phyloP scores from a whole-genome alignment of 495 filamentous ascomycete genomes.

The Daldinia loculata region DNA sequence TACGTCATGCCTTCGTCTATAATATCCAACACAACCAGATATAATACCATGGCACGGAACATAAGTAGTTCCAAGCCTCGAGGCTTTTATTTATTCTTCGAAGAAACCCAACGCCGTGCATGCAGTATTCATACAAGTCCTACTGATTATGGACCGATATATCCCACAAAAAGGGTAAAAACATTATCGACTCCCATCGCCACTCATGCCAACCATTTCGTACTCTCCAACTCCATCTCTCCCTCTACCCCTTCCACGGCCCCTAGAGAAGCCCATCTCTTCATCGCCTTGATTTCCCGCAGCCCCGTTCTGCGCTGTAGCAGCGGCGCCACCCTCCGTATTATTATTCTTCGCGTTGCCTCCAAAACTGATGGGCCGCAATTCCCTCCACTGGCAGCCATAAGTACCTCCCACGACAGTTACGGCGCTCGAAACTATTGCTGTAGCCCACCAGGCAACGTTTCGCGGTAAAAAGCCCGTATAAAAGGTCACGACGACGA shows the following conservation, averaged over 20 bases:
- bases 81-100: conserved; percentile 14
- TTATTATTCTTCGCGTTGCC: conserved; percentile 54
- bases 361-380: conserved; percentile 89
- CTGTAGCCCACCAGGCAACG: conserved; percentile 87
- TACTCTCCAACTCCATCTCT: conserved; percentile 74
- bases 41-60: conserved; percentile 11
- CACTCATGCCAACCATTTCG: conserved; percentile 73
- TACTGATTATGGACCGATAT: background rate
- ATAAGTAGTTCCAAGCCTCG: background rate
- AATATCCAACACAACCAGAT: background rate
- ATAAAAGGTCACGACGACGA: conserved; percentile 80
- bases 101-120: conserved; percentile 33
- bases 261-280: conserved; percentile 60
- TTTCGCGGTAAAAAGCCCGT: conserved; percentile 76
- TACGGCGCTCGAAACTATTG: conserved; percentile 70
- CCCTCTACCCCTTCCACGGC: conserved; percentile 60
- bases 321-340: conserved; percentile 22
- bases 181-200: conserved; percentile 22
- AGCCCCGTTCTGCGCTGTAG: conserved; percentile 24
- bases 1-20: background rate
- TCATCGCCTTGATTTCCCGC: conserved; percentile 50
- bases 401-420: conserved; percentile 84
- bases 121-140: conserved; percentile 38
- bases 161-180: background rate
- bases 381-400: conserved; percentile 88